Evolutionary conservation across 495 filamentous ascomycete genomes (phyloP), one percentile per base, ranked within the genome.

Genomic region (Talaromyces liani): DNA sequence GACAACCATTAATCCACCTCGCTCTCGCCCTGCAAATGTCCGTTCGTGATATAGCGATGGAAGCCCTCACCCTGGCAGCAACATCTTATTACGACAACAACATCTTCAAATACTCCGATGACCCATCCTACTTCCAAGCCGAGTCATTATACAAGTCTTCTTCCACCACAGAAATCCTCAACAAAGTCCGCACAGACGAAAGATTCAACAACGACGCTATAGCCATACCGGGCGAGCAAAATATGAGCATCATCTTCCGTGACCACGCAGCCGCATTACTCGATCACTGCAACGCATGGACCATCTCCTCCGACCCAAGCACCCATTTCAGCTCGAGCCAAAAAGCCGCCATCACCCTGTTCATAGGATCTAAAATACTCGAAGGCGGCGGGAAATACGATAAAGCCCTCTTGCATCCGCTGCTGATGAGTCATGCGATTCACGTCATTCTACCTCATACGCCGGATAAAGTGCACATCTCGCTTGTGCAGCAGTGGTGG

Each of bases 271-370:
- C 79, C n/a, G 78, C 82, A 0, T 74, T 94, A 4, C 73, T 96
- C 39, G 86, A 92, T 58, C 89, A 96, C 77, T 97, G 91, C 91
- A 93, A 95, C 65, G 85, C 89, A 14, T 93, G 91, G 90, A 79
- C 80, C 20, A 79, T 93, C 49, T 62, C 70, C 27, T 77, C 79
- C 6, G 70, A 90, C 59, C 86, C 88, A 0, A 75, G 77, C 34
- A 80, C 84, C 59, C 87, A 89, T 67, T 95, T 97, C 73, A 80
- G 86, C 60, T 83, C 91, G 47, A 91, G 86, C 5, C 91, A 96
- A 69, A 81, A 88, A 68, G 84, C 88, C 2, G 91, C 91, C 2
- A 84, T 86, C 0, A 86, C 87, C 0, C 69, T 97, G 2, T 75
- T 98, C 0, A 81, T 90, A 3, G 85, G 84, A 0, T 85, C 85